Base-by-base conservation (phyloP, 805 yeast genomes). In the Tetrapisispora namnaoensis region DNA sequence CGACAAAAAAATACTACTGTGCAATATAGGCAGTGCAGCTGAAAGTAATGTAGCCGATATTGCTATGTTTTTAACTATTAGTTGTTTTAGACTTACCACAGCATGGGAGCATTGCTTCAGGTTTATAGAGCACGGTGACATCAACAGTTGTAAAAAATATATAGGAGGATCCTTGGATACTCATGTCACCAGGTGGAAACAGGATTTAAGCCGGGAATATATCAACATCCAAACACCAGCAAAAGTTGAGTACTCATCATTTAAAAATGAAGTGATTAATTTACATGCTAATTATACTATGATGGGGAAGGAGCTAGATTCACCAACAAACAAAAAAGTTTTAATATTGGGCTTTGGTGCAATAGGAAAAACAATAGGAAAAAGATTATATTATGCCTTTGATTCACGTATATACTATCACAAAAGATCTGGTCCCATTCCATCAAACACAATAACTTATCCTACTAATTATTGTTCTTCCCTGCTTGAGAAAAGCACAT, bases 281-380 rank as follows among this genome's bases (percentile, higher is more conserved):
- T 67, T 71, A 51, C 68, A 73, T 0, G 64, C 66, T 37, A 72
- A 76, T 17, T 73, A 74, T 20, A 56, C 60, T 18, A 63, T 79
- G 2, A 81, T 79, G 38, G 71, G 76, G 2, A 67, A 76, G 22
- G 59, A 59, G 28, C 61, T 75, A 55, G 77, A 63, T 20, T 72
- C 79, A 4, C 88, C 89, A 7, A 61, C 64, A 16, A 79, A 79
- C 20, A 81, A 78, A 58, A 69, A 69, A 22, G 88, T 73, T 1
- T 78, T 81, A 2, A 73, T 86, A 34, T 77, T 83, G 3, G 95
- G 95, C 0, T 80, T 85, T 57, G 95, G 95, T 1, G 71, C 78
- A 20, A 86, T 86, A 55, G 95, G 95, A 9, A 74, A 75, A 59
- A 71, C 73, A 30, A 77, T 83, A 49, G 93, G 81, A 3, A 65